Conservation (phyloP, 73 alveolate genomes). For the Paramecium pentaurelia region DNA sequence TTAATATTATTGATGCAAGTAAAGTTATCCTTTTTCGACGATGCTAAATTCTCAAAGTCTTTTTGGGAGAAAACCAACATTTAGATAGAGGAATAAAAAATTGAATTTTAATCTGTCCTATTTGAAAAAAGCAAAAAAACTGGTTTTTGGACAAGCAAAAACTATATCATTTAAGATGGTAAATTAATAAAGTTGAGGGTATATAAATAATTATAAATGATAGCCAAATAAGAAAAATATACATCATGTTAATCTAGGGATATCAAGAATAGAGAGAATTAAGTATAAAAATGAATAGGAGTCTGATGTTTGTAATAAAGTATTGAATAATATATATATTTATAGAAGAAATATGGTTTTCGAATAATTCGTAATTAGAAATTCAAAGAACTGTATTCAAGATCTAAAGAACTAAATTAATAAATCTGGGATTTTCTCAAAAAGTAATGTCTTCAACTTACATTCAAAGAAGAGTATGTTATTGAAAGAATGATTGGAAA, state of each 20-base stretch:
- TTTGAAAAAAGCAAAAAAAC: slow-evolving; percentile 11
- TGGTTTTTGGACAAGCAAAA: neutral
- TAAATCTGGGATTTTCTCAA: neutral
- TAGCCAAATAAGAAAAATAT: neutral
- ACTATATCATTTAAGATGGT: neutral
- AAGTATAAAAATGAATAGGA: neutral
- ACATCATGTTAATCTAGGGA: neutral
- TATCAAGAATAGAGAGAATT: neutral
- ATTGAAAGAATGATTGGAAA: neutral
- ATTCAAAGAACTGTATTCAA: neutral
- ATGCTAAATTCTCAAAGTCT: neutral
- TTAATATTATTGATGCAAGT: neutral
- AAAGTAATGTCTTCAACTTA: neutral
- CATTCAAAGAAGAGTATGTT: neutral
- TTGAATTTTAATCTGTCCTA: neutral
- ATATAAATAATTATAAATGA: neutral
- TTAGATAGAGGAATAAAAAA: neutral
- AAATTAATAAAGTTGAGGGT: neutral
- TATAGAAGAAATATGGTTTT: neutral
- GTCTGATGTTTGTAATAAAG: neutral
- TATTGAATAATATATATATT: neutral
- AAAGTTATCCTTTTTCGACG: neutral
- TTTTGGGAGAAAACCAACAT: neutral
- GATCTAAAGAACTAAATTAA: neutral
- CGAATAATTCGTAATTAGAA: neutral